Conservation (phyloP, 345 rosid species). For the Aethionema arabicum region DNA sequence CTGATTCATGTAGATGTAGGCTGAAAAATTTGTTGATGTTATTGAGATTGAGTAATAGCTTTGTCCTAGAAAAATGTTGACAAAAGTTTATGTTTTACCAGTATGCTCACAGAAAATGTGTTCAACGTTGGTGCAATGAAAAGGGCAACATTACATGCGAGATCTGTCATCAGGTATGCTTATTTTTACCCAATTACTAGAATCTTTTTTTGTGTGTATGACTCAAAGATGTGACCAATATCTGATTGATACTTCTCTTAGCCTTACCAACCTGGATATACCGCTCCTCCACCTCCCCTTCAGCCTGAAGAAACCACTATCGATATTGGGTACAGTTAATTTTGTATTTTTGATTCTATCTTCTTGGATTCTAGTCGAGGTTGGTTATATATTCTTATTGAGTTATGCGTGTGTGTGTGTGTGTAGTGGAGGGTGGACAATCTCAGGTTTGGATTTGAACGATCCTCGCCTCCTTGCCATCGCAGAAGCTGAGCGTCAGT, state of each 20-base stretch:
- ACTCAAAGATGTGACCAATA: background rate
- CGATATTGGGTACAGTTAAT: conserved; percentile 66
- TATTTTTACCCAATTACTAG: too few species aligned
- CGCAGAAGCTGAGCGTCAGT: conserved; percentile 87
- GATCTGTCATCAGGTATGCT: conserved; percentile 90
- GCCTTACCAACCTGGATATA: conserved; percentile 81
- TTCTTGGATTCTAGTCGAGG: background rate
- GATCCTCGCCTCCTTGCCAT: conserved; percentile 88
- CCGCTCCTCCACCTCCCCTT: conserved; percentile 64
- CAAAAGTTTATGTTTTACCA: conserved; percentile 19
- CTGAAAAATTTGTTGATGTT: conserved; percentile 1
- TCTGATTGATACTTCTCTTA: conserved; percentile 33
- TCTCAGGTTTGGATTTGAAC: conserved; percentile 75
- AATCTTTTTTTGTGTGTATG: too few species aligned
- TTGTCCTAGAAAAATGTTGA: background rate
- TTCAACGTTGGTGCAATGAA: conserved; percentile 97
- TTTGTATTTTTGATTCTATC: background rate
- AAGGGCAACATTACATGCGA: conserved; percentile 85
- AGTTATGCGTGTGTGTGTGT: background rate
- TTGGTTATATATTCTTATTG: conserved; percentile 18
- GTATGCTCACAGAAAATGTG: conserved; percentile 92
- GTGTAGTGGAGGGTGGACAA: conserved; percentile 87
- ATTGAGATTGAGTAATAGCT: background rate
- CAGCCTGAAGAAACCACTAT: conserved; percentile 66
- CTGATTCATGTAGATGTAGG: background rate